Evolutionary conservation across 192 early-diverging fungal species (phyloP), one percentile per base, ranked within the genome.

Genomic region (Globomyces pollinis-pini): DNA sequence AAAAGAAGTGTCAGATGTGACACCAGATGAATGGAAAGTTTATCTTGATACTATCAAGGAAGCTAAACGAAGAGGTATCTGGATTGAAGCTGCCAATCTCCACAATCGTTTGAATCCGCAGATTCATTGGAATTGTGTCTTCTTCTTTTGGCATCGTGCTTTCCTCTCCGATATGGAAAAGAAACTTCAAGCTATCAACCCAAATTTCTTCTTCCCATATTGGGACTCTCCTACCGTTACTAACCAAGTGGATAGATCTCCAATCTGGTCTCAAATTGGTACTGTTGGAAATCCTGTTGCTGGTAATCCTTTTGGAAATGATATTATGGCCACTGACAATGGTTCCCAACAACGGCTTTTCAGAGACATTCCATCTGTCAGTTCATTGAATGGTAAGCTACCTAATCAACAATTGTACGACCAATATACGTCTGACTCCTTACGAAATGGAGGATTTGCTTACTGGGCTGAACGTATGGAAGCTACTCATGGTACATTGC

Each of bases 171-270:
- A 36, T 24, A 7, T 55, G 2, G 53, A 55, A 39, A 7, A 26
- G 20, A 18, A 55, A 20, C 26, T 55, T 28, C 53, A 55, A 35
- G 26, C n/a, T 8, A 55, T 55, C 53, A 55, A 55, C 32, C 53
- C 53, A 6, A 26, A 55, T 24, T 55, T 55, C 32, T 55, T n/a
- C 32, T 55, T 55, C 23, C 53, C 53, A 36, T 55, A 55, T 20
- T 9, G 11, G 11, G 20, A 29, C n/a, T 13, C n/a, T 8, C 3
- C 29, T 11, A 3, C 20, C 11, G 8, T 35, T 3, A 9, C 13
- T 7, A 29, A 6, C 18, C 2, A 55, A 7, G 9, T 24, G 3
- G 3, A 35, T 5, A 23, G 5, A 3, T 55, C 53, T 55, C 53
- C 53, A 55, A n/a, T 39, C 9, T 55, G 11, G 18, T 35, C 20